Conservation (phyloP, 805 yeast species). For the Metschnikowia bowlesiae region DNA sequence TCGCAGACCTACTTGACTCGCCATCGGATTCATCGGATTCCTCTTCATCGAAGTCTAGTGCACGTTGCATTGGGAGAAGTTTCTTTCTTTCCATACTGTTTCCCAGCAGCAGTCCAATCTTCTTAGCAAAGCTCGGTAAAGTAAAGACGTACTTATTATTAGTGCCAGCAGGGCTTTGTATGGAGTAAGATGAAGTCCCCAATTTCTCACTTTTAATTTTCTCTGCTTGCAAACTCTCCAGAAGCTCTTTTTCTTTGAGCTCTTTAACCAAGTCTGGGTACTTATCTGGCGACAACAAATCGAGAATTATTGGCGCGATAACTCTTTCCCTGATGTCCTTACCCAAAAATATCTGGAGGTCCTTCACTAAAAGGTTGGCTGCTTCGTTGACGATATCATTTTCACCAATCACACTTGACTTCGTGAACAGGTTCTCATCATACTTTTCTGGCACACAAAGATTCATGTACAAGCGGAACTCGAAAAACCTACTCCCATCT, state of each 20-base stretch:
- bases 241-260: slow-evolving; percentile 25
- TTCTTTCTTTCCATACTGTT: slow-evolving; percentile 22
- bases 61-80: slow-evolving; percentile 51
- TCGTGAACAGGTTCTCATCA: slow-evolving; percentile 16
- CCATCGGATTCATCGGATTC: slow-evolving; percentile 31
- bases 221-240: slow-evolving; percentile 4
- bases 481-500: slow-evolving; percentile 52
- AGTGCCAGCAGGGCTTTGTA: slow-evolving; percentile 1
- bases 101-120: slow-evolving; percentile 23
- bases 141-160: slow-evolving; percentile 8
- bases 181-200: slow-evolving; percentile 1
- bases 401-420: slow-evolving; percentile 11
- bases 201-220: slow-evolving; percentile 12
- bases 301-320: slow-evolving; percentile 64
- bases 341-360: slow-evolving; percentile 56
- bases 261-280: slow-evolving; percentile 47
- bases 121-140: slow-evolving; percentile 36
- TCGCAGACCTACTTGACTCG: slow-evolving; percentile 34
- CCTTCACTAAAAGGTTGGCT: slow-evolving; percentile 51
- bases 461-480: slow-evolving; percentile 54
- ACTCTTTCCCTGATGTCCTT: slow-evolving; percentile 73
- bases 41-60: slow-evolving; percentile 43
- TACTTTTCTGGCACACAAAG: slow-evolving; percentile 47
- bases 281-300: slow-evolving; percentile 52
- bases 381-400: slow-evolving; percentile 54